Evolutionary conservation across 2,329 filamentous ascomycete species (phyloP), one percentile per base, ranked within the genome.

Genomic region (Teratosphaeria destructans): DNA sequence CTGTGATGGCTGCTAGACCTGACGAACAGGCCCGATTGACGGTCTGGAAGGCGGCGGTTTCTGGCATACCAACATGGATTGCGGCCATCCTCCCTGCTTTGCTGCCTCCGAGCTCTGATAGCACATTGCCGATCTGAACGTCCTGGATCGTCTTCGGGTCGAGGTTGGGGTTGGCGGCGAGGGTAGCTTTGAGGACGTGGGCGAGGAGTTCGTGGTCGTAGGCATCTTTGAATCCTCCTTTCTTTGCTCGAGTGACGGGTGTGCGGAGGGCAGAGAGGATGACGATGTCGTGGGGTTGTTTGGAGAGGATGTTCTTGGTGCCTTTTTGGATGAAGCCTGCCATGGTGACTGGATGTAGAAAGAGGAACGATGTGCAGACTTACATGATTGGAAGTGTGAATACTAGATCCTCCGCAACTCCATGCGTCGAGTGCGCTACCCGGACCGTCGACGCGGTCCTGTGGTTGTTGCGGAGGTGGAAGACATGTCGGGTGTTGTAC

Each of bases 61-160:
- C 82, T 16, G 88, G 82, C 70, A 86, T 89, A 37, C 90, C 90
- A 60, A 87, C 86, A 76, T 95, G 89, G 75, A 91, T 88, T 67
- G 93, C 83, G 53, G 90, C 90, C 89, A 95, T 95, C 64, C 92
- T 88, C 1, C 88, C 90, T 0, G 91, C 91, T 79, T 96, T 96
- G 66, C 84, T 86, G 60, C 92, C 92, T 65, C 92, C 92, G 14
- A 96, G 87, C 74, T 96, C 91, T 32, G 90, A 90, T 58, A 96
- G 85, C 4, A 96, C 92, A 37, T 90, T 91, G 65, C 92, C 93
- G 59, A 96, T 86, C 63, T 86, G 87, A 3, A 96, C 84, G 70
- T 96, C 93, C 67, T 95, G 81, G 64, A 93, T 85, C 54, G 81
- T 76, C 3, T 82, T 75, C 0, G 88, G 84, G 67, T 89, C 82